A percentile compares a stretch with the other conserved stretches of the same genome.
These are phyloP conservation scores for Neospermospora avenae DNA, from an alignment of 2,329 filamentous ascomycete genomes.

Conservation along the genomic window DNA sequence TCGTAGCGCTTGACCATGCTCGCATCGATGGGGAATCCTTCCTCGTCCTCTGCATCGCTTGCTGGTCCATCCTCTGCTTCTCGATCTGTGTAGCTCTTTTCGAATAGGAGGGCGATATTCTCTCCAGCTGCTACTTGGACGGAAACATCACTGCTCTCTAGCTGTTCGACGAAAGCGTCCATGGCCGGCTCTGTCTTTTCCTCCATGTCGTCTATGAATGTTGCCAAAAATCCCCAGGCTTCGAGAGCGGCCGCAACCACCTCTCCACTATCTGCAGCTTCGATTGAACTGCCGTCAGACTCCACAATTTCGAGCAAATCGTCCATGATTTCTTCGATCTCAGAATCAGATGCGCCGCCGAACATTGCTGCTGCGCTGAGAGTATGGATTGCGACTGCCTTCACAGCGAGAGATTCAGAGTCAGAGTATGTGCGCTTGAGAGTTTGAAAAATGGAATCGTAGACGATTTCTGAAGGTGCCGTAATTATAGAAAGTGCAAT, in stretches of 20 bases:
- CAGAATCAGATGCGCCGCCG: conserved; percentile 60
- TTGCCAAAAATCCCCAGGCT: conserved; percentile 67
- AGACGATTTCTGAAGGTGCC: conserved; percentile 56
- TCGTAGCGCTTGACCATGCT: conserved; percentile 61
- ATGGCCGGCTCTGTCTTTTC: conserved; percentile 60
- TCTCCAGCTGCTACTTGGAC: conserved; percentile 70
- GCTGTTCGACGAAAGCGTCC: conserved; percentile 67
- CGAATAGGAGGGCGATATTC: conserved; percentile 68
- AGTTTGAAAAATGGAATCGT: conserved; percentile 51
- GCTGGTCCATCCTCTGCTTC: conserved; percentile 45
- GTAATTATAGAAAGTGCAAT: conserved; percentile 63
- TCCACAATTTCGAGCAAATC: conserved; percentile 65
- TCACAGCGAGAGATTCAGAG: conserved; percentile 53
- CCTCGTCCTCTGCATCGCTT: conserved; percentile 42
- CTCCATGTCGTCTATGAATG: conserved; percentile 63
- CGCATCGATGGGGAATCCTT: conserved; percentile 35
- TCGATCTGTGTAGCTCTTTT: conserved; percentile 52
- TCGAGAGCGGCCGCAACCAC: conserved; percentile 64
- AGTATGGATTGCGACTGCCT: conserved; percentile 64
- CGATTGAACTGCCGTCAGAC: conserved; percentile 62
- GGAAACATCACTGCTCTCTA: conserved; percentile 56
- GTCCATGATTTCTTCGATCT: conserved; percentile 61
- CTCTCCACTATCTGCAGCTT: conserved; percentile 57
- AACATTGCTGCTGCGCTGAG: conserved; percentile 61
- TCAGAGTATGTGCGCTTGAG: conserved; percentile 59